These are phyloP conservation scores for Dendrobium catenatum DNA, from an alignment of 106 monocot genomes.

Conservation along the genomic window DNA sequence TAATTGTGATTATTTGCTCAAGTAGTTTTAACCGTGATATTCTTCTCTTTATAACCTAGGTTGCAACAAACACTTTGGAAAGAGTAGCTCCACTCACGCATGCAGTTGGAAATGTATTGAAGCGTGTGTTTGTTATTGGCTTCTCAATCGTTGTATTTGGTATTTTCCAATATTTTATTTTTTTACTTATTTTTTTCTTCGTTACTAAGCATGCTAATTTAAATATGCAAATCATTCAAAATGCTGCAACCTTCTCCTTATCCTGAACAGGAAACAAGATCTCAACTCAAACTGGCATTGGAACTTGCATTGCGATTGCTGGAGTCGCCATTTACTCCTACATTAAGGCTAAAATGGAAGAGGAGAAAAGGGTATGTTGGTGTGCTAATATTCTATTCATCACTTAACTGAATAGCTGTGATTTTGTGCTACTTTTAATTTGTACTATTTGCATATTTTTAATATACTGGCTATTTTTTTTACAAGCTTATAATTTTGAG, in stretches of 20 bases:
- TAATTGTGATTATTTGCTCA: background rate
- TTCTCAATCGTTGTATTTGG: conserved; percentile 96
- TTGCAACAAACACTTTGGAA: conserved; percentile 97
- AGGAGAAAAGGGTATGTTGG: conserved; percentile 82
- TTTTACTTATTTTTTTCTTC: background rate
- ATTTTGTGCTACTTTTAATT: background rate
- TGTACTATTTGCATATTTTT: no score
- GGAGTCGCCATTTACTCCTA: conserved; percentile 96
- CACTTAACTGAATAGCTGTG: background rate
- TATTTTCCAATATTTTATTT: conserved; percentile 14
- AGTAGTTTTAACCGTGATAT: background rate
- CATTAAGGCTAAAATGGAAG: conserved; percentile 95
- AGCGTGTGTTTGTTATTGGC: conserved; percentile 96
- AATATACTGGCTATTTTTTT: no score
- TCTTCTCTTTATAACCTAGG: conserved; percentile 28
- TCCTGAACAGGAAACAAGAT: conserved; percentile 78
- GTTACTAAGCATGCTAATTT: background rate
- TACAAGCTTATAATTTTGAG: no score
- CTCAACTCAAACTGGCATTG: conserved; percentile 93
- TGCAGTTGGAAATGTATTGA: conserved; percentile 97
- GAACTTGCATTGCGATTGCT: conserved; percentile 87
- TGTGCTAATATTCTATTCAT: background rate
- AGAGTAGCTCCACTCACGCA: conserved; percentile 99
- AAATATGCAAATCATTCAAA: conserved; percentile 3
- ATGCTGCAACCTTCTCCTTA: background rate